Evolutionary conservation across 305 asterid genomes (phyloP), one percentile per base, ranked within the genome.

Genomic region (Rubia peregrina): DNA sequence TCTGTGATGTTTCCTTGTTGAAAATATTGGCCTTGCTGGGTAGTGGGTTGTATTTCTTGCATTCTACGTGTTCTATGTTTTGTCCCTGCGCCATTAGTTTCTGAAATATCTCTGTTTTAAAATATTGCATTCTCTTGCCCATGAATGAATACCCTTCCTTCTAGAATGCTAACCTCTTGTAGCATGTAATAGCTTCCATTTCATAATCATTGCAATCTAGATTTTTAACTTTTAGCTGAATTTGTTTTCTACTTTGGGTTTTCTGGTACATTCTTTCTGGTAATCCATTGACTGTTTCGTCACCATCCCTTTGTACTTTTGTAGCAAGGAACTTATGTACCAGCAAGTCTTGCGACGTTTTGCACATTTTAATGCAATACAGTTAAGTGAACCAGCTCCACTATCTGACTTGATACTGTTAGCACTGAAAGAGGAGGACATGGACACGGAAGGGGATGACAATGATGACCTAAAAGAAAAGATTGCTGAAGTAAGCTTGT

Each of bases 271-370:
- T 42, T 57, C 26, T 26, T 13, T 3, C n/a, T 44, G 59, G 38
- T 38, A 62, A 64, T 24, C 21, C 36, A 2, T 48, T 63, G 53
- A 60, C 22, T 49, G 69, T 62, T 62, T 74, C 57, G 61, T 65
- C 73, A 44, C 65, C 48, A 63, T 76, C 59, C 59, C 61, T 60
- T 72, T 81, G 0, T 24, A 24, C 26, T 24, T 24, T 24, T 24
- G 65, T 83, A 93, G 98, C 86, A 94, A 94, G 86, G 98, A 94
- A 85, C 96, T 94, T 72, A 94, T 94, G 88, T 91, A 91, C 83
- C 98, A 91, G 83, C 97, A 90, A 86, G 98, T 87, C 57, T 71
- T 94, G 68, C 82, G 87, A 72, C 89, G 98, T 66, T 94, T 94
- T 83, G 90, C 96, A 11, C 97, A 91, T 87, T 94, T 94, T 81